phyloP scores from a whole-genome alignment of 1,139 yeast species.

The Taphrina wiesneri region DNA sequence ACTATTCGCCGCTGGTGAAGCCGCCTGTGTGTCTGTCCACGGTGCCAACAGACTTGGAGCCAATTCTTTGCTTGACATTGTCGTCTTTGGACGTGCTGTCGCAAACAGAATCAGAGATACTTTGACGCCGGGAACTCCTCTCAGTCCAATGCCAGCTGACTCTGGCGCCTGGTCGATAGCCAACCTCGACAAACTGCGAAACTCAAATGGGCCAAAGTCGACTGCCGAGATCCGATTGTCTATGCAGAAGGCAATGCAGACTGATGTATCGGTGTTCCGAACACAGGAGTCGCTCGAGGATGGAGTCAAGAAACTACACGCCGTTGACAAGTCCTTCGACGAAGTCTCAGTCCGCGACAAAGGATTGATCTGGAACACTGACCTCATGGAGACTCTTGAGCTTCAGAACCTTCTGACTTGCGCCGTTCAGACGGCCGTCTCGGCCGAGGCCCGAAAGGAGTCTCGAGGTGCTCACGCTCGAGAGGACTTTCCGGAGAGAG shows the following conservation, averaged over 20 bases:
- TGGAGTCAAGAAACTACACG: constrained; percentile 79
- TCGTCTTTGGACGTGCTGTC: constrained; percentile 98
- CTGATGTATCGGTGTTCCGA: constrained; percentile 96
- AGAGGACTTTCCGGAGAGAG: constrained; percentile 95
- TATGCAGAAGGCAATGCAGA: constrained; percentile 97
- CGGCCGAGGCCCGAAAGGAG: constrained; percentile 94
- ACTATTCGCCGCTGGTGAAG: constrained; percentile 96
- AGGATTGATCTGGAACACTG: constrained; percentile 98
- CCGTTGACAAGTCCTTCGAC: constrained; percentile 70
- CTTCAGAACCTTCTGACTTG: constrained; percentile 95
- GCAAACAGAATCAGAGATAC: constrained; percentile 85
- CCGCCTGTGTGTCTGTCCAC: constrained; percentile 98
- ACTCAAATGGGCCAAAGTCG: constrained; percentile 72
- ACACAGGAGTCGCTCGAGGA: constrained; percentile 87
- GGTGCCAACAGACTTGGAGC: constrained; percentile 99
- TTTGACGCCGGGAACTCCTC: constrained; percentile 85
- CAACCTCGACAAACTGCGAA: constrained; percentile 85
- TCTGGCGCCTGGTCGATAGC: constrained; percentile 87
- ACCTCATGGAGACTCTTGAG: constrained; percentile 92
- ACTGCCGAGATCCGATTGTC: constrained; percentile 87
- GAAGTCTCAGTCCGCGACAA: constrained; percentile 87
- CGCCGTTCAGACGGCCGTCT: constrained; percentile 92
- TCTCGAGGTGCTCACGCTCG: constrained; percentile 99
- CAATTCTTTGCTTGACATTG: constrained; percentile 94
- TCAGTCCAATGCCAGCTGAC: constrained; percentile 74